A percentile compares a stretch with the other conserved stretches of the same genome.
Evolutionary conservation across 441 rosid species (phyloP).

Genomic region (Croton setiger): DNA sequence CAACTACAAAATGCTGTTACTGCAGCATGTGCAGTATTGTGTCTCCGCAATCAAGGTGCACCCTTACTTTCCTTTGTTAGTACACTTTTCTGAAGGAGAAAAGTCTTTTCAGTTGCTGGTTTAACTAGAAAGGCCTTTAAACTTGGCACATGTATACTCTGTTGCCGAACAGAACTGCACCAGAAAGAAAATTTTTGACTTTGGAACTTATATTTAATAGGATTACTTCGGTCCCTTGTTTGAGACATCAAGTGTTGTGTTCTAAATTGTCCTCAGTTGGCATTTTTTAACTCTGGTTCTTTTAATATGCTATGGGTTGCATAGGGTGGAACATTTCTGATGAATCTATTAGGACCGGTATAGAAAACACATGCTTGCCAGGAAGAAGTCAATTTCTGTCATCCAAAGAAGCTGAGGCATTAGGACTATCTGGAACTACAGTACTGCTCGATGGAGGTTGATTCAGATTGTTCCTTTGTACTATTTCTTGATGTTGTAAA

Average conservation of each 20-base stretch:
- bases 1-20: conserved; percentile 91
- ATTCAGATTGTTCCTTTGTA: conserved; percentile 2
- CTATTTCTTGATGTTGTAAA: background rate
- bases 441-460: conserved; percentile 88
- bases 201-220: background rate
- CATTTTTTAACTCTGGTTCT: background rate
- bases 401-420: conserved; percentile 47
- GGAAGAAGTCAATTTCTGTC: conserved; percentile 86
- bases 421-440: conserved; percentile 62
- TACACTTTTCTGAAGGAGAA: background rate
- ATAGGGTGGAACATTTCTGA: conserved; percentile 74
- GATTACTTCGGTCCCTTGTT: background rate
- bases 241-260: background rate
- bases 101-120: no score
- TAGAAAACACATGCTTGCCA: conserved; percentile 63
- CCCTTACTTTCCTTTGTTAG: background rate
- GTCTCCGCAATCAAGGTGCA: conserved; percentile 69
- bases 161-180: no score
- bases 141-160: no score
- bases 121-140: no score
- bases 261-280: background rate
- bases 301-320: conserved; percentile 2
- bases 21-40: conserved; percentile 68
- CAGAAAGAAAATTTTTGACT: no score
- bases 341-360: conserved; percentile 61